Conservation (phyloP, 176 grass and related monocot genomes). For the Eleusine coracana region DNA sequence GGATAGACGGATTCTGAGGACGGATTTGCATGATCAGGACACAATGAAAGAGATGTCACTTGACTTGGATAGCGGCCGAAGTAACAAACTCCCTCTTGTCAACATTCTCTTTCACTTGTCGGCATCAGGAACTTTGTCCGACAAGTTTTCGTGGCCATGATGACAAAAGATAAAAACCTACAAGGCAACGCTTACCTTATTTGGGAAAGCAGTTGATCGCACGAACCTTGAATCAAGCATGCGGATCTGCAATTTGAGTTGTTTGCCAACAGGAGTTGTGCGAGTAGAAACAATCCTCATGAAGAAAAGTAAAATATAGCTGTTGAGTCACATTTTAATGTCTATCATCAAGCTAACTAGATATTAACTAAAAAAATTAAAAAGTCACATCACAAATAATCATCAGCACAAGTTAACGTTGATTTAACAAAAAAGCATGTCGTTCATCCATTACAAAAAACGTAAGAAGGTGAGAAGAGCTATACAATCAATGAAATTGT, state of each 20-base stretch:
- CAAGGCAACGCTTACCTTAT: constrained; percentile 5
- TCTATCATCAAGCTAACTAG: not conserved
- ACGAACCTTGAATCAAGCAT: not conserved
- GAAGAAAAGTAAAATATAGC: not conserved
- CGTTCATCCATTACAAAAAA: not conserved
- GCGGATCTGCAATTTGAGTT: not conserved
- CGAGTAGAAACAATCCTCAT: not conserved
- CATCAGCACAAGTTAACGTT: not conserved
- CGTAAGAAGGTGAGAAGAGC: not conserved
- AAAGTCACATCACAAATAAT: too few species aligned
- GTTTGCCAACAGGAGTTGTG: not conserved
- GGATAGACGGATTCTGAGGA: not conserved
- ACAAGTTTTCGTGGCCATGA: not conserved
- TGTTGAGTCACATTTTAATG: not conserved
- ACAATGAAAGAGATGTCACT: not conserved
- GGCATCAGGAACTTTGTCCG: not conserved
- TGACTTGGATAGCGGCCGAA: constrained; percentile 4
- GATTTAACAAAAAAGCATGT: not conserved
- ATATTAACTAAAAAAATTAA: not conserved
- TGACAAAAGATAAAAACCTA: not conserved
- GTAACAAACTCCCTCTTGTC: constrained; percentile 31
- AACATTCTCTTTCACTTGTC: not conserved
- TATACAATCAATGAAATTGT: not conserved
- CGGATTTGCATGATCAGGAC: not conserved
- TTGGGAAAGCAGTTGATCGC: not conserved